Base-by-base conservation (phyloP, 345 rosid genomes). In the Punica granatum region DNA sequence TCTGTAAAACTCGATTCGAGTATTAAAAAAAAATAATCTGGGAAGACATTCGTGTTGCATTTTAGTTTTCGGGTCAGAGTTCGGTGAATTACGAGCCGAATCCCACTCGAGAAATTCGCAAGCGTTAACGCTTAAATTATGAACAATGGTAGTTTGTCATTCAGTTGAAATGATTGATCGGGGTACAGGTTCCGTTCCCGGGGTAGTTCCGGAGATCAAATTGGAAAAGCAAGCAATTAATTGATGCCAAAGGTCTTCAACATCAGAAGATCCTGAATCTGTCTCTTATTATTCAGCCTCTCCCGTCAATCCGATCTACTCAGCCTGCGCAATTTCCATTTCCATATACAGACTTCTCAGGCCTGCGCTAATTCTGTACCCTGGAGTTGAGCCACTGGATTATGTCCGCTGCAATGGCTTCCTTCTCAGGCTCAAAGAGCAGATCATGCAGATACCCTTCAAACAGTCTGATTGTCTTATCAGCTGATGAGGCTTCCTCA, bases 391-490 rank as follows among this genome's bases (percentile, higher is more conserved):
- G 69, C 99, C 99, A 94, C 46, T 79, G 77, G 44, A 85, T 73
- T 32, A 89, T 91, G 13, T 75, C 97, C n/a, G 77, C 77, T n/a
- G 59, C 79, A 48, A 94, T 79, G 46, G 78, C 81, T 37, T 89
- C 89, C 4, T 87, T 77, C 41, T 94, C 99, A 0, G 92, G 98
- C 70, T 91, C 98, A 10, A 89, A 88, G 51, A 91, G 95, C 43
- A 91, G 87, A 72, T 94, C 98, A 23, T 91, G 99, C 74, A 91
- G 77, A 53, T 92, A 81, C 10, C 97, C 99, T 6, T 85, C 84
- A 12, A 72, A 88, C 11, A 91, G 79, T 70, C 77, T 83, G 56
- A 94, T 85, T 5, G 84, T 83, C 70, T 94, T 94, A 78, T 85
- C 90, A 21, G 78, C 65, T 0, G 97, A 88, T 16, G 88, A 76